A percentile compares a stretch with the other conserved stretches of the same genome.
Evolutionary conservation across 2,329 filamentous ascomycete genomes (phyloP).

Genomic region (Ophiostoma piceae): DNA sequence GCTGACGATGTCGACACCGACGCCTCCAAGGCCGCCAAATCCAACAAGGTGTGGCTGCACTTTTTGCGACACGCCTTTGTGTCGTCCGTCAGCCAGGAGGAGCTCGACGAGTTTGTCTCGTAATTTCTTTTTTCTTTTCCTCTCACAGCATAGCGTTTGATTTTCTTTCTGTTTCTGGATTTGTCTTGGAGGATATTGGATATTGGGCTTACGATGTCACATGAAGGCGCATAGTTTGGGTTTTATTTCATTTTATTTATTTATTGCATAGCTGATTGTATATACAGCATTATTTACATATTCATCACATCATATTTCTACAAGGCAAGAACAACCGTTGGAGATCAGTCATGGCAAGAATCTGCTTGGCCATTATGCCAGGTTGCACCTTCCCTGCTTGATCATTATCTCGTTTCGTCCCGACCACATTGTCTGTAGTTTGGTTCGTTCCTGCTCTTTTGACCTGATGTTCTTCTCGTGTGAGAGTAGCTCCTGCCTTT

Average conservation of each 20-base stretch:
- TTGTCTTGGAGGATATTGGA: background rate
- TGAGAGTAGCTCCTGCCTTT: too few relatives aligned
- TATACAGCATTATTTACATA: background rate
- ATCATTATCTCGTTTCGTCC: background rate
- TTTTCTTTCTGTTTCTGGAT: background rate
- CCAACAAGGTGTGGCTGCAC: constrained; percentile 67
- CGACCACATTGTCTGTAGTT: background rate
- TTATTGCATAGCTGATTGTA: background rate
- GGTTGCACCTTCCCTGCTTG: background rate
- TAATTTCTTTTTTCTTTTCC: background rate
- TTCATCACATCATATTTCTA: background rate
- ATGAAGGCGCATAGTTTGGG: constrained; percentile 3
- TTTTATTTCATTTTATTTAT: background rate
- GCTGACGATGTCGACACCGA: too few relatives aligned
- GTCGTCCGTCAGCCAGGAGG: constrained; percentile 59
- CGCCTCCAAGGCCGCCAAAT: too few relatives aligned
- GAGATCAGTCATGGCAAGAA: constrained; percentile 2
- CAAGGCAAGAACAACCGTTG: background rate
- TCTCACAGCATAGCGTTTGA: constrained; percentile 11
- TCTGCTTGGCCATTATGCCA: background rate
- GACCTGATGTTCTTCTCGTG: background rate
- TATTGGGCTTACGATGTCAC: constrained; percentile 11
- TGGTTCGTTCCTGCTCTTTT: background rate
- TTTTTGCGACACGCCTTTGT: constrained; percentile 79
- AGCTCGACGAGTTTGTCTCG: constrained; percentile 47